Conservation (phyloP, 345 rosid species). For the Lumnitzera littorea region DNA sequence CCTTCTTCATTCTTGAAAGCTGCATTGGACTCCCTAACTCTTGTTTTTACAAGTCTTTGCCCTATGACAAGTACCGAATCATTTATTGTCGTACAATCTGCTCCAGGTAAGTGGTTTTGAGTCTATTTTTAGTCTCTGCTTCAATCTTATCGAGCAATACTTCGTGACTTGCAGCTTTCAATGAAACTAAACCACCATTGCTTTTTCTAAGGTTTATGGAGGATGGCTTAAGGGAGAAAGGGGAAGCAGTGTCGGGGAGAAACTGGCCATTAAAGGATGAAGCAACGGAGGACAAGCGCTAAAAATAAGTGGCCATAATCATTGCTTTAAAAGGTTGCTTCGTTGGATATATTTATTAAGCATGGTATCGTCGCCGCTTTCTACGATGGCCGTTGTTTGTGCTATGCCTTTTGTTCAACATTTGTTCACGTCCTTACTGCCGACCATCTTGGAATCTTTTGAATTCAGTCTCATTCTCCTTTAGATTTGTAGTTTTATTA, state of each 20-base stretch:
- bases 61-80: slow-evolving; percentile 78
- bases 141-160: slow-evolving; percentile 84
- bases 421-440: too few relatives aligned
- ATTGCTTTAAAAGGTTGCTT: slow-evolving; percentile 22
- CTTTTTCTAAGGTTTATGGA: slow-evolving; percentile 16
- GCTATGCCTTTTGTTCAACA: too few relatives aligned
- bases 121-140: slow-evolving; percentile 55
- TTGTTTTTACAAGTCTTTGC: slow-evolving; percentile 79
- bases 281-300: slow-evolving; percentile 42
- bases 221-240: slow-evolving; percentile 23
- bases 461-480: too few relatives aligned
- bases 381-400: too few relatives aligned
- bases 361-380: too few relatives aligned
- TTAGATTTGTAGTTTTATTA: too few relatives aligned
- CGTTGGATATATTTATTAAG: slow-evolving; percentile 1
- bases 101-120: slow-evolving; percentile 63
- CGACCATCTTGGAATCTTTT: too few relatives aligned
- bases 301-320: slow-evolving; percentile 7
- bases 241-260: slow-evolving; percentile 26
- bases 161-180: slow-evolving; percentile 39
- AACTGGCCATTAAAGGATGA: slow-evolving; percentile 54
- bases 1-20: slow-evolving; percentile 92
- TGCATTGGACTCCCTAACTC: slow-evolving; percentile 69
- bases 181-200: slow-evolving; percentile 28
- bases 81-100: slow-evolving; percentile 70